Conservation (phyloP, 768 basidiomycete species). For the Pilatotrama ljubarskyi region DNA sequence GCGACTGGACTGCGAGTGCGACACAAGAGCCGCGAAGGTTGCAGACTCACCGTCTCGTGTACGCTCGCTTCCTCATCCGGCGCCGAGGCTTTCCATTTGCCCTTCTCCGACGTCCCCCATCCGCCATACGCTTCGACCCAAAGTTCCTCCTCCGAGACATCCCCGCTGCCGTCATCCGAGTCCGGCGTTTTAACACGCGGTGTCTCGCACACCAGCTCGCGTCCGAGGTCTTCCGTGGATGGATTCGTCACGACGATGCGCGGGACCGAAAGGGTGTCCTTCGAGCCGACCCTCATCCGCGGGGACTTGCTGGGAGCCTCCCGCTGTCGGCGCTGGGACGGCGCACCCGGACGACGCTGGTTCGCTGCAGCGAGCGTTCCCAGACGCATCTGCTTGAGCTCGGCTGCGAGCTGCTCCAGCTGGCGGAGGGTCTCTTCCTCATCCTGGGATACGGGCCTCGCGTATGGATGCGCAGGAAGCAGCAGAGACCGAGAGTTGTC, state of each 20-base stretch:
- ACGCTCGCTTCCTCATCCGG: slow-evolving; percentile 2
- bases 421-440: slow-evolving; percentile 19
- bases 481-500: neutral
- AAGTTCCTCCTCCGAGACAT: slow-evolving; percentile 10
- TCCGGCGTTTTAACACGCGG: neutral
- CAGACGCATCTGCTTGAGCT: slow-evolving; percentile 11
- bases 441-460: slow-evolving; percentile 10
- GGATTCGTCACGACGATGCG: slow-evolving; percentile 16
- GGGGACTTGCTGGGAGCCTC: neutral
- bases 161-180: slow-evolving; percentile 1
- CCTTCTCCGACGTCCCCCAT: slow-evolving; percentile 23
- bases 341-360: neutral
- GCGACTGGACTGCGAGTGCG: neutral
- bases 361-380: neutral
- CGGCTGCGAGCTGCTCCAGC: slow-evolving; percentile 23
- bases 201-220: neutral
- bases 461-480: too few relatives aligned
- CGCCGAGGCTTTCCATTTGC: slow-evolving; percentile 21
- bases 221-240: slow-evolving; percentile 8
- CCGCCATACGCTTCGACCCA: slow-evolving; percentile 19
- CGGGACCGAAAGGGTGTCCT: slow-evolving; percentile 6
- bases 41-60: slow-evolving; percentile 6
- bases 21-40: neutral
- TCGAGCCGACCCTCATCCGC: neutral
- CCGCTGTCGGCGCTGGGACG: neutral